A percentile compares a stretch with the other conserved stretches of the same genome.
Conservation (phyloP, 495 filamentous ascomycete genomes). For the Penicillium verhagenii region DNA sequence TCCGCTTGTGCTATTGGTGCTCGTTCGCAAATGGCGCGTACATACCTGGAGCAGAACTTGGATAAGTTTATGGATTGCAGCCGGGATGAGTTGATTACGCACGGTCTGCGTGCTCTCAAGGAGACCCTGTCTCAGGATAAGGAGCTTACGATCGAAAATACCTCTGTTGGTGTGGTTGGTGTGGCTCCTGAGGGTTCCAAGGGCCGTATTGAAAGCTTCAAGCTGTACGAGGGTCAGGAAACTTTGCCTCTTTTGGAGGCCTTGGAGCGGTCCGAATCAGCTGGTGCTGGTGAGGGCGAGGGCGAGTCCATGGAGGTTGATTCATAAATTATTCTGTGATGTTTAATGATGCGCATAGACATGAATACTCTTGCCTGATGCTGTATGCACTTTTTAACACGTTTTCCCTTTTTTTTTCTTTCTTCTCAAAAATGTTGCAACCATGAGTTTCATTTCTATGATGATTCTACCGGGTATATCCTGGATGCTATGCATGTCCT, state of each 20-base stretch:
- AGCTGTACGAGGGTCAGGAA: conserved; percentile 86
- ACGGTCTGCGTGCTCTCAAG: conserved; percentile 89
- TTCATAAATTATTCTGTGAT: conserved; percentile 43
- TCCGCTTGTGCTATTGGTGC: conserved; percentile 92
- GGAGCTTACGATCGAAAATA: conserved; percentile 95
- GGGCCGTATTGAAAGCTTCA: conserved; percentile 73
- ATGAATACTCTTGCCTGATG: conserved; percentile 33
- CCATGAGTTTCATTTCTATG: conserved; percentile 1
- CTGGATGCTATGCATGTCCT: conserved; percentile 6
- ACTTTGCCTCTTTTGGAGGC: conserved; percentile 65
- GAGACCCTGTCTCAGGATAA: conserved; percentile 96
- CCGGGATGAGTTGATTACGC: conserved; percentile 83
- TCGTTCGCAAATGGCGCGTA: conserved; percentile 93
- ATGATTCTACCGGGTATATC: conserved; percentile 1
- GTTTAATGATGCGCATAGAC: conserved; percentile 38
- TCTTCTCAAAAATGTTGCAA: background rate
- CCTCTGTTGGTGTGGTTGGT: conserved; percentile 83
- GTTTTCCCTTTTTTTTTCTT: conserved; percentile 11
- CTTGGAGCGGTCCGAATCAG: conserved; percentile 69
- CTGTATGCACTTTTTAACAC: conserved; percentile 12
- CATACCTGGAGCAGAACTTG: conserved; percentile 89
- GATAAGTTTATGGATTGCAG: conserved; percentile 70
- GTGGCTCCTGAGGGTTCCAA: conserved; percentile 49
- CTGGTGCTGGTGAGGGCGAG: conserved; percentile 62
- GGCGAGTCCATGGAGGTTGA: conserved; percentile 84